Evolutionary conservation across 495 filamentous ascomycete genomes (phyloP).

Genomic region (Immersiella caudata): DNA sequence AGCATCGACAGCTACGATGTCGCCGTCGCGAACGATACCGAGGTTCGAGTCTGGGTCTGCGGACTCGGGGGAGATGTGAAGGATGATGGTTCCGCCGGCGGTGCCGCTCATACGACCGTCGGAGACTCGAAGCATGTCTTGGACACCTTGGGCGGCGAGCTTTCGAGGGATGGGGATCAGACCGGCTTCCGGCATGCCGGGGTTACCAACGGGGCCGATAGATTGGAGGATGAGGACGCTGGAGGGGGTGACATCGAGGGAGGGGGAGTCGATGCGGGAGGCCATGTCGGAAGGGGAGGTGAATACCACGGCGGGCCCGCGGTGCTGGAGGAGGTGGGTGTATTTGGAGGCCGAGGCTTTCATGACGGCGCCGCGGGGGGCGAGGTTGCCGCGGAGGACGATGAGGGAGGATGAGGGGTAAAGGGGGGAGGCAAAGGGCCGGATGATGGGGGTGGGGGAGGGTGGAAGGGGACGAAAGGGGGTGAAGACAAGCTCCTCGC

Average conservation of each 20-base stretch:
- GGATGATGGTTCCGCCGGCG: constrained; percentile 67
- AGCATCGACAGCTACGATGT: constrained; percentile 58
- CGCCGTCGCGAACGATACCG: constrained; percentile 62
- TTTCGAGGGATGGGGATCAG: constrained; percentile 67
- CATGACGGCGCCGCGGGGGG: constrained; percentile 57
- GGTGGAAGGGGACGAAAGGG: constrained; percentile 50
- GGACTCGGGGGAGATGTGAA: constrained; percentile 67
- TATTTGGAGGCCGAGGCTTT: constrained; percentile 67
- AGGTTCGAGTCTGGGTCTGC: constrained; percentile 58
- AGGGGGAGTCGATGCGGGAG: constrained; percentile 58
- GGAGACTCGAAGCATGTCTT: constrained; percentile 67
- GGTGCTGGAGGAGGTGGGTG: constrained; percentile 52
- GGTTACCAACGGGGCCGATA: constrained; percentile 66
- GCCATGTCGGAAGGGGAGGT: constrained; percentile 59
- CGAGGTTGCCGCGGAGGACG: constrained; percentile 57
- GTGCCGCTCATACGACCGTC: constrained; percentile 73
- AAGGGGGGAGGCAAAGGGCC: constrained; percentile 55
- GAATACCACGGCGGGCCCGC: constrained; percentile 63
- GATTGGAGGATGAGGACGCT: constrained; percentile 63
- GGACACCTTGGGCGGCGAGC: constrained; percentile 58
- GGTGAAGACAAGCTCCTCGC: constrained; percentile 53
- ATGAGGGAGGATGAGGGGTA: constrained; percentile 59
- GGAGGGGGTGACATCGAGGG: constrained; percentile 53
- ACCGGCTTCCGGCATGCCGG: constrained; percentile 71
- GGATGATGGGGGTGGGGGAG: constrained; percentile 48